Evolutionary conservation across 139 green algal species (phyloP).

Genomic region (Desmodesmus armatus): DNA sequence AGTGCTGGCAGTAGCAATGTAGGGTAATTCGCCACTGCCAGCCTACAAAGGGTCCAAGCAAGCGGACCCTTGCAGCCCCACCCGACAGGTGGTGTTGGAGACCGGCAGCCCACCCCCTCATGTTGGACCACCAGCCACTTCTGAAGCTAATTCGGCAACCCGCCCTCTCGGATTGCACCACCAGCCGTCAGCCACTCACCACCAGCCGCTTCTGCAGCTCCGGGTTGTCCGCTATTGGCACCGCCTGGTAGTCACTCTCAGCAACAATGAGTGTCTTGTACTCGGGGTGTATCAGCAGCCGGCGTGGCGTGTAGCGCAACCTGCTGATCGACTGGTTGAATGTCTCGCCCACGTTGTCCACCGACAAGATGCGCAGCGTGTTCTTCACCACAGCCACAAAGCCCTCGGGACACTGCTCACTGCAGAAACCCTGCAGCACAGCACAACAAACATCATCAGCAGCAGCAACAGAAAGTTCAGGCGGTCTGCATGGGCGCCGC

Average conservation of each 20-base stretch:
- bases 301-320: conserved; percentile 96
- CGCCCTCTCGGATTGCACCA: no score
- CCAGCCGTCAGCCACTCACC: no score
- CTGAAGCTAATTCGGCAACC: no score
- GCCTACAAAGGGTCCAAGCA: background rate
- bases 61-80: background rate
- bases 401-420: conserved; percentile 96
- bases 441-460: no score
- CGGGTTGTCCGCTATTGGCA: conserved; percentile 72
- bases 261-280: conserved; percentile 70
- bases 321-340: conserved; percentile 90
- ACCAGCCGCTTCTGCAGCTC: conserved; percentile 59
- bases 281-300: conserved; percentile 87
- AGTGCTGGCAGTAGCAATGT: background rate
- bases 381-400: conserved; percentile 91
- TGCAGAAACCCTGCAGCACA: conserved; percentile 82
- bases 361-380: conserved; percentile 90
- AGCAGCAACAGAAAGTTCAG: no score
- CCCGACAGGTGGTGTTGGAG: no score
- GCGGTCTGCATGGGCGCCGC: no score
- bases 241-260: conserved; percentile 84
- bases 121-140: no score
- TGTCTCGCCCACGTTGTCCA: conserved; percentile 93
- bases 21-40: no score
- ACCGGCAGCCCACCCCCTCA: no score